Conservation (phyloP, 2,329 filamentous ascomycete species). For the Fusarium verrucosum region DNA sequence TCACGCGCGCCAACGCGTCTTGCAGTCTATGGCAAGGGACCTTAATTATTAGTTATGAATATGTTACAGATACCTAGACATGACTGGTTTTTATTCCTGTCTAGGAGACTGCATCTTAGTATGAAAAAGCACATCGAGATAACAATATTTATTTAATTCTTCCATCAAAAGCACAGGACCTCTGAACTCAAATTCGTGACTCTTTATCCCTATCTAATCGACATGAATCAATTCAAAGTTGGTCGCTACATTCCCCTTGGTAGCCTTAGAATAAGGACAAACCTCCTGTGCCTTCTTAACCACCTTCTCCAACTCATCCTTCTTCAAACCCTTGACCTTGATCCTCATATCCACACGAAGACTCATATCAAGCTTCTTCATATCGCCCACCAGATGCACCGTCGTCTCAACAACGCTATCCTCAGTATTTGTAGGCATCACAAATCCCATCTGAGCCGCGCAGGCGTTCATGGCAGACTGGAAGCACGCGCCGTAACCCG, state of each 20-base stretch:
- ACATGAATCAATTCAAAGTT: slow-evolving; percentile 6
- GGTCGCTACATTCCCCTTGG: background rate
- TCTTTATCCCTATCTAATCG: background rate
- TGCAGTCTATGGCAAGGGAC: too few relatives aligned
- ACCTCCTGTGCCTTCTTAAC: slow-evolving; percentile 3
- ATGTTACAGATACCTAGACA: too few relatives aligned
- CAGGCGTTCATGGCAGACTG: slow-evolving; percentile 25
- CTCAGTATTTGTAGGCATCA: slow-evolving; percentile 6
- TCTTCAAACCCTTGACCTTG: slow-evolving; percentile 8
- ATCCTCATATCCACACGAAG: slow-evolving; percentile 22
- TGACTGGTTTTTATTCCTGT: too few relatives aligned
- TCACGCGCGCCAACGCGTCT: too few relatives aligned
- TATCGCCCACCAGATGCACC: slow-evolving; percentile 17
- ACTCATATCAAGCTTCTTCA: slow-evolving; percentile 15
- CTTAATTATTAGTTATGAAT: too few relatives aligned
- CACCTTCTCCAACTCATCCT: background rate
- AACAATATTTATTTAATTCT: too few relatives aligned
- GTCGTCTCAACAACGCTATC: slow-evolving; percentile 21
- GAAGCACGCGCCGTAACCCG: slow-evolving; percentile 23
- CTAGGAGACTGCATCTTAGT: too few relatives aligned
- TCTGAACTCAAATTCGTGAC: too few relatives aligned
- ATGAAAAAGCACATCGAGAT: too few relatives aligned
- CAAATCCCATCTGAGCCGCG: slow-evolving; percentile 6
- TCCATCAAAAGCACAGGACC: too few relatives aligned
- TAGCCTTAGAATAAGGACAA: slow-evolving; percentile 16